Conservation (phyloP, 345 rosid species). For the Melastoma malabathricum region DNA sequence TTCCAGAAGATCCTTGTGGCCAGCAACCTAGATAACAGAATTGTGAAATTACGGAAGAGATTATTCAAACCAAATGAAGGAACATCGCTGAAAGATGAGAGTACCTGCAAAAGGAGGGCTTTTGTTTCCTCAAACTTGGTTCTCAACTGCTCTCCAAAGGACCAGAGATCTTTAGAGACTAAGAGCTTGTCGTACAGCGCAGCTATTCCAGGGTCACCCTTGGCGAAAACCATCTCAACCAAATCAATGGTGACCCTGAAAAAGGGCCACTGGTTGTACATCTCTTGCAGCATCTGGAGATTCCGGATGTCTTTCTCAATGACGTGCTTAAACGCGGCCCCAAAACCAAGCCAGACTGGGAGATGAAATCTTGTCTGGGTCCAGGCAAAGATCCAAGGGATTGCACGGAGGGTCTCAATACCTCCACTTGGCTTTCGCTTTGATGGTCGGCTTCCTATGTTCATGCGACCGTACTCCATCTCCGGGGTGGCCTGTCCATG, state of each 20-base stretch:
- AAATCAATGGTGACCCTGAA: slow-evolving; percentile 91
- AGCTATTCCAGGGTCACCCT: slow-evolving; percentile 92
- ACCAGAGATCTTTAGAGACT: slow-evolving; percentile 66
- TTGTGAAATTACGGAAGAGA: no score
- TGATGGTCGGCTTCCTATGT: slow-evolving; percentile 96
- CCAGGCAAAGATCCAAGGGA: slow-evolving; percentile 99
- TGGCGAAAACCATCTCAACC: slow-evolving; percentile 98
- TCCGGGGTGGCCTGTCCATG: slow-evolving; percentile 85
- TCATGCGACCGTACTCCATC: slow-evolving; percentile 94
- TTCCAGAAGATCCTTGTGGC: slow-evolving; percentile 90
- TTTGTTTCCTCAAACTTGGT: slow-evolving; percentile 71
- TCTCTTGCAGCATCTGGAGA: slow-evolving; percentile 71
- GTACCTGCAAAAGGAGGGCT: slow-evolving; percentile 76
- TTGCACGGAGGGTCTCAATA: slow-evolving; percentile 90
- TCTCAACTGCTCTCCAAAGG: slow-evolving; percentile 66
- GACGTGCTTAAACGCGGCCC: slow-evolving; percentile 67
- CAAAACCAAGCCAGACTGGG: slow-evolving; percentile 96
- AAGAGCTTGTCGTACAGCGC: slow-evolving; percentile 78
- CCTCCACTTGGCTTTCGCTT: slow-evolving; percentile 96
- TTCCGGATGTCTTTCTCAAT: slow-evolving; percentile 59
- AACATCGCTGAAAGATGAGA: no score
- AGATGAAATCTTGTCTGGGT: slow-evolving; percentile 97
- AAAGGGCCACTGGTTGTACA: slow-evolving; percentile 94
- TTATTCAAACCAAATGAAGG: no score
- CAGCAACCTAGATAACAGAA: slow-evolving; percentile 58